Conservation (phyloP, 257 asterid species). For the Hygrophila difformis region DNA sequence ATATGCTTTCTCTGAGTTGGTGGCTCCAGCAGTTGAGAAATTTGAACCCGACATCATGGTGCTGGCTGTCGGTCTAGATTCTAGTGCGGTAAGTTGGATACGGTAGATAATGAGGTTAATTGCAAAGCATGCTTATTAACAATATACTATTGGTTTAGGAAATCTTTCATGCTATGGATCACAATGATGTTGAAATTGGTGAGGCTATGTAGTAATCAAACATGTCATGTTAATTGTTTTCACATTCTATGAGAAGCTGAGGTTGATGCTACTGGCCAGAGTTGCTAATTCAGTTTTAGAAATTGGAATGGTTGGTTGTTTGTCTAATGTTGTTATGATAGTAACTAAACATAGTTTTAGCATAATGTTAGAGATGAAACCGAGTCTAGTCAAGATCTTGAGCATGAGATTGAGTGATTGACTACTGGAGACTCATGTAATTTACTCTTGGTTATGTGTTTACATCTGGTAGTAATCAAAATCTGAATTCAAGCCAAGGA, state of each 20-base stretch:
- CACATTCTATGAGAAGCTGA: neutral
- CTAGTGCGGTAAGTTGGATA: constrained; percentile 73
- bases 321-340: neutral
- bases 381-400: too few relatives aligned
- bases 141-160: neutral
- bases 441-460: too few relatives aligned
- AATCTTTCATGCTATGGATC: neutral
- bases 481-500: too few relatives aligned
- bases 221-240: neutral
- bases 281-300: neutral
- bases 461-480: too few relatives aligned
- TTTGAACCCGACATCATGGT: constrained; percentile 69
- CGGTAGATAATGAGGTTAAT: neutral
- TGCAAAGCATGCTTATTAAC: too few relatives aligned
- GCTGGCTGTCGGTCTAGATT: constrained; percentile 84
- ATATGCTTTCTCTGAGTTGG: constrained; percentile 50
- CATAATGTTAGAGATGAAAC: too few relatives aligned
- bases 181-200: neutral
- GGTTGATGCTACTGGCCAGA: neutral
- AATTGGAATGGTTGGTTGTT: neutral
- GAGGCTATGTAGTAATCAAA: too few relatives aligned
- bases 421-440: too few relatives aligned
- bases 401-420: too few relatives aligned
- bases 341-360: too few relatives aligned
- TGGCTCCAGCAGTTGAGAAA: constrained; percentile 53